Conservation (phyloP, 2,329 filamentous ascomycete species). For the Truncatella angustata region DNA sequence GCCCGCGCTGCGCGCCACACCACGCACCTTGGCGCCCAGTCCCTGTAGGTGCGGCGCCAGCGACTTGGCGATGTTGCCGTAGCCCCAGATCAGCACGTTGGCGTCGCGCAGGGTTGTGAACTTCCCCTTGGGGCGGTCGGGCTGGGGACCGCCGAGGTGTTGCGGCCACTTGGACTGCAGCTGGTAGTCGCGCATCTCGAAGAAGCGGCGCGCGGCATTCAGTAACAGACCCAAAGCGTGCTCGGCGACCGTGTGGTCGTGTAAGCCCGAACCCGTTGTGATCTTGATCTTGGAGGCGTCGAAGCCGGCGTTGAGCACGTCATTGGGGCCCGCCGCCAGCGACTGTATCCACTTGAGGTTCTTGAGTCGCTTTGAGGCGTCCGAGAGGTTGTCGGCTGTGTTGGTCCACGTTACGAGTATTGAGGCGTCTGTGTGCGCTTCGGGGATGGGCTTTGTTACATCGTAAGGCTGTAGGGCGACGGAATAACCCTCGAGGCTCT, state of each 20-base stretch:
- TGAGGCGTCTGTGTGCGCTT: conserved; percentile 57
- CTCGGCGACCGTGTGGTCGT: conserved; percentile 65
- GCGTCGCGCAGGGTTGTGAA: conserved; percentile 62
- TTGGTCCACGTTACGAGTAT: conserved; percentile 64
- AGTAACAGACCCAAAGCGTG: conserved; percentile 60
- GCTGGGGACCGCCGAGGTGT: conserved; percentile 61
- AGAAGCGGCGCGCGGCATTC: conserved; percentile 53
- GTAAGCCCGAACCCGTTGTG: conserved; percentile 61
- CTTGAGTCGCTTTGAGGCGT: conserved; percentile 53
- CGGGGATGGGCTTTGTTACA: conserved; percentile 53
- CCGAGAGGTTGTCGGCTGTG: conserved; percentile 53
- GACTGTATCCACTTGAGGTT: conserved; percentile 66
- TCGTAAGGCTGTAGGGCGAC: conserved; percentile 59
- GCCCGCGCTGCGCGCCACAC: conserved; percentile 55
- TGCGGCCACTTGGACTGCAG: conserved; percentile 54
- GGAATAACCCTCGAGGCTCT: conserved; percentile 56
- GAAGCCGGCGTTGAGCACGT: conserved; percentile 62
- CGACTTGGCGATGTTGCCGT: conserved; percentile 64
- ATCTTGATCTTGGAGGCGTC: conserved; percentile 47
- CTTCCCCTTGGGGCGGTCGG: conserved; percentile 51
- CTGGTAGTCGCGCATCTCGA: conserved; percentile 64
- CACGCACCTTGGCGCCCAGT: conserved; percentile 57
- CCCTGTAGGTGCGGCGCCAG: conserved; percentile 52
- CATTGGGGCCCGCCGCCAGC: conserved; percentile 64
- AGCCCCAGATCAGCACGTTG: conserved; percentile 61